Evolutionary conservation across 2,329 filamentous ascomycete species (phyloP), one percentile per base, ranked within the genome.

Genomic region (Ilyonectria destructans): DNA sequence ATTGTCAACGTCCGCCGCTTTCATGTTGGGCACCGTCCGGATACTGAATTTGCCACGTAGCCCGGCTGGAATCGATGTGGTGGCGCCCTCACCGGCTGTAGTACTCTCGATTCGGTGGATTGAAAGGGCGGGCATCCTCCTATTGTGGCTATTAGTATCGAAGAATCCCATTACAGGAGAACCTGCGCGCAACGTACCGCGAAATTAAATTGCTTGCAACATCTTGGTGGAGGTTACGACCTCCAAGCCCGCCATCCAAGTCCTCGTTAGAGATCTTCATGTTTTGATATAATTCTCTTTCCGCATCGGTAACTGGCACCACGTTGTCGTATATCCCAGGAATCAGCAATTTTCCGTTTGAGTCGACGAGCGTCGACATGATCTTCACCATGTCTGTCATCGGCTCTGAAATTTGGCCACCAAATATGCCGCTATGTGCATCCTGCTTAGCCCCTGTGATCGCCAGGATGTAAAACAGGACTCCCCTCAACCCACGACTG

Each of bases 31-130:
- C 8, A 55, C 51, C n/a, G 51, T 55, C 3, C 51, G 51, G 51
- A 55, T 55, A 17, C 51, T 35, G 51, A 55, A 55, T 29, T 55
- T 55, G 3, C 51, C 51, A 9, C 6, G 12, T 5, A 55, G 2
- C 10, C 13, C 19, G 10, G 26, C 51, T 19, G 51, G 31, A 12
- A 55, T 55, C 1, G 10, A 35, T 4, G 51, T 55, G 4, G n/a
- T 19, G 10, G 31, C 51, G 10, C 51, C 51, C 6, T 26, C 26
- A 6, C 51, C 51, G 2, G 51, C 26, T 26, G 10, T 55, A 6
- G 51, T 8, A 26, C 19, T 55, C 10, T 55, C 51, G 51, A 55
- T 55, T 10, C 51, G 51, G 29, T 55, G 51, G 5, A 55, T 23
- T 23, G 23, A 23, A 23, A 23, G 23, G 23, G 23, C 23, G 23